Conservation (phyloP, 2,329 filamentous ascomycete genomes). For the Ophiostoma quercus region DNA sequence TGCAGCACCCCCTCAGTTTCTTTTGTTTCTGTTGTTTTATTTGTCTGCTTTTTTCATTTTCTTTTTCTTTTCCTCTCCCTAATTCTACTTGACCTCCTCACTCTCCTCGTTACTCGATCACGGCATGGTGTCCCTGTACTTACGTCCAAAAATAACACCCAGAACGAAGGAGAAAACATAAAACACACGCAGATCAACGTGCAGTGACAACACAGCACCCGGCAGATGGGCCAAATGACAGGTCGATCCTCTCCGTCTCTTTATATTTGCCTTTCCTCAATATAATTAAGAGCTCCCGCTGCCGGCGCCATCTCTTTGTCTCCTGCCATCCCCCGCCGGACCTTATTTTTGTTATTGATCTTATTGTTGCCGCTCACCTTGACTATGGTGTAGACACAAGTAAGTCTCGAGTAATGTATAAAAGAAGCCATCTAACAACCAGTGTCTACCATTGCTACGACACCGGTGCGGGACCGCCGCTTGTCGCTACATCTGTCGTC, state of each 20-base stretch:
- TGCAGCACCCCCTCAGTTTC: neutral
- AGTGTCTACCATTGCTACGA: neutral
- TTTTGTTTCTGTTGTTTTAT: neutral
- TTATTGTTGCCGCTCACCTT: neutral
- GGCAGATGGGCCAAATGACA: slow-evolving; percentile 3
- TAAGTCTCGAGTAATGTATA: neutral
- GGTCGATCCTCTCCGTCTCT: neutral
- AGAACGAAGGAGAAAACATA: neutral
- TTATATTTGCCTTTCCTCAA: neutral
- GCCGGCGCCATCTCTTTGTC: neutral
- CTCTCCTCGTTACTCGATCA: neutral
- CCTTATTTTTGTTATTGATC: neutral
- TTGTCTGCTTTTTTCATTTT: neutral
- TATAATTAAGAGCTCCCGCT: slow-evolving; percentile 10
- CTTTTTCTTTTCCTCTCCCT: neutral
- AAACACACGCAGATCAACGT: neutral
- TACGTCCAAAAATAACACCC: slow-evolving; percentile 1
- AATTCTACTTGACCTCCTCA: neutral
- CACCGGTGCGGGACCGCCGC: slow-evolving; percentile 11
- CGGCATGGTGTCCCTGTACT: neutral
- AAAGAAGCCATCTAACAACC: neutral
- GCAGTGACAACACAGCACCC: neutral
- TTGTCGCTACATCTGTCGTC: slow-evolving; percentile 15
- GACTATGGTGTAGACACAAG: neutral
- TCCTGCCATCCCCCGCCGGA: neutral